phyloP scores from a whole-genome alignment of 1,139 yeast species.

The Geotrichum siamense region DNA sequence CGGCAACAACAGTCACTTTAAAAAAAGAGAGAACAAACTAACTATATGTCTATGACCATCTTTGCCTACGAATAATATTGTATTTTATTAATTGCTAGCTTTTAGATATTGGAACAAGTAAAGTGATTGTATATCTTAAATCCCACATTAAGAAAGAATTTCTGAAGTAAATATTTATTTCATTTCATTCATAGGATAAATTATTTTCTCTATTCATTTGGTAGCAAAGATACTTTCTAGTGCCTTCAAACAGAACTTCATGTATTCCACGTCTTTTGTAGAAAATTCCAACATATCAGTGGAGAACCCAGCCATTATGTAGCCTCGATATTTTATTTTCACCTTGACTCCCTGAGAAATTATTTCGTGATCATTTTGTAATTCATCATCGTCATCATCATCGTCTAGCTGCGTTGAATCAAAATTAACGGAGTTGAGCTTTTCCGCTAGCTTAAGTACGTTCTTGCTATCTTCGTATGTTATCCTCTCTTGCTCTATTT shows the following conservation, averaged over 20 bases:
- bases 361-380: not conserved
- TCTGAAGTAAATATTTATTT: too few relatives aligned
- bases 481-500: constrained; percentile 1
- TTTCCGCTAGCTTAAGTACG: not conserved
- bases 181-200: too few relatives aligned
- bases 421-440: not conserved
- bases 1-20: too few relatives aligned
- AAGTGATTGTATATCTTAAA: too few relatives aligned
- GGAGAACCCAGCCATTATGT: constrained; percentile 47
- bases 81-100: too few relatives aligned
- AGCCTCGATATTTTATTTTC: constrained; percentile 51
- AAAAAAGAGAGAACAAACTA: too few relatives aligned
- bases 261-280: constrained; percentile 43
- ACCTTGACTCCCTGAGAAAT: constrained; percentile 29
- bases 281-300: constrained; percentile 34
- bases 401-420: constrained; percentile 7
- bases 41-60: too few relatives aligned
- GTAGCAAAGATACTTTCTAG: constrained; percentile 27
- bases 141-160: too few relatives aligned
- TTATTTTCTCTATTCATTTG: too few relatives aligned
- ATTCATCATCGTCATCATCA: constrained; percentile 1
- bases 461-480: constrained; percentile 4
- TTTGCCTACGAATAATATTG: too few relatives aligned
- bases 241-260: constrained; percentile 33
- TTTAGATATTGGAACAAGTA: too few relatives aligned